Conservation (phyloP, 2,329 filamentous ascomycete genomes). For the Ophiostoma populinum region DNA sequence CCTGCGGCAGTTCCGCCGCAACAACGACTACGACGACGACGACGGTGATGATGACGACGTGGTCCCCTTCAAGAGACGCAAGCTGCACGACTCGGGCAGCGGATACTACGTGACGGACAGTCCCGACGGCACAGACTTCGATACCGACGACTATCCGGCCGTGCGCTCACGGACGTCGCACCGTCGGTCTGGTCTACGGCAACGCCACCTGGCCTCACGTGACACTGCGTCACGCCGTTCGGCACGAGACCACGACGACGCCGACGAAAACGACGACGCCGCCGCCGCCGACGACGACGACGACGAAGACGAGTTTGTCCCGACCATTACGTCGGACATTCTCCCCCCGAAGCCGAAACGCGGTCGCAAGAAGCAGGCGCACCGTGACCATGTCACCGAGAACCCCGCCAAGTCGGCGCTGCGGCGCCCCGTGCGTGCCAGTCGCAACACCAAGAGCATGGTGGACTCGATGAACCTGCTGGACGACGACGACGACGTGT, state of each 20-base stretch:
- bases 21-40: too few relatives aligned
- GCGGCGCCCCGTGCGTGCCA: constrained; percentile 31
- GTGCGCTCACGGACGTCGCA: too few relatives aligned
- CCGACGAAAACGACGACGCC: constrained; percentile 12
- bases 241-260: constrained; percentile 12
- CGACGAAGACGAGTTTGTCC: constrained; percentile 15
- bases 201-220: too few relatives aligned
- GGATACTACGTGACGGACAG: too few relatives aligned
- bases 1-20: too few relatives aligned
- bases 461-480: constrained; percentile 29
- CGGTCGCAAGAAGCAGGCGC: constrained; percentile 8
- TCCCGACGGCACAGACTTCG: too few relatives aligned
- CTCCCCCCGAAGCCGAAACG: constrained; percentile 7
- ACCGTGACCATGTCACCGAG: too few relatives aligned
- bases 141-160: too few relatives aligned
- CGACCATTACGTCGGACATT: constrained; percentile 15
- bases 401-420: constrained; percentile 39
- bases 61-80: too few relatives aligned
- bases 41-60: constrained; percentile 1
- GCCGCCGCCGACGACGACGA: constrained; percentile 14
- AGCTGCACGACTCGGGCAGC: too few relatives aligned
- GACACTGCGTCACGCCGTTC: too few relatives aligned
- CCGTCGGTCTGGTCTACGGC: too few relatives aligned
- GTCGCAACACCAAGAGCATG: constrained; percentile 26
- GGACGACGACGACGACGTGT: constrained; percentile 36